Percentiles rank a stretch among this genome's conserved stretches.
These are phyloP conservation scores for Aspergillus nanangensis DNA, from an alignment of 495 filamentous ascomycete genomes.

Conservation along the genomic window DNA sequence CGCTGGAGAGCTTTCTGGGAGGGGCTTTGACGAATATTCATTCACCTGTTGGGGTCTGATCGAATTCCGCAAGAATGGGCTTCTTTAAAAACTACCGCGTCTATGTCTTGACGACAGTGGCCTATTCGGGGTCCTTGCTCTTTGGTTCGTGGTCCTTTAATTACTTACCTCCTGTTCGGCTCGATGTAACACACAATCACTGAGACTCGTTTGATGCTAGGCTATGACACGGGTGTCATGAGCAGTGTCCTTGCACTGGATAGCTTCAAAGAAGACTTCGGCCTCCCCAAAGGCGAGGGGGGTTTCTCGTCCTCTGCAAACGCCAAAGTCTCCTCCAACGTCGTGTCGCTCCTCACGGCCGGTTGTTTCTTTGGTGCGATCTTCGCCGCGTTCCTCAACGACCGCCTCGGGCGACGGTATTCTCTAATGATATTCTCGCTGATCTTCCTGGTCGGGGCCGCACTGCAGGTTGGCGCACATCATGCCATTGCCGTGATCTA, in stretches of 20 bases:
- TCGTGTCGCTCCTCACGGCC: slow-evolving; percentile 59
- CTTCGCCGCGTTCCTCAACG: slow-evolving; percentile 52
- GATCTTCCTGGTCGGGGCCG: slow-evolving; percentile 62
- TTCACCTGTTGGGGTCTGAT: not conserved
- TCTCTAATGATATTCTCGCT: slow-evolving; percentile 50
- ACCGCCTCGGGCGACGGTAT: slow-evolving; percentile 55
- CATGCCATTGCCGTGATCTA: slow-evolving; percentile 33
- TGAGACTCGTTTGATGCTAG: slow-evolving; percentile 11
- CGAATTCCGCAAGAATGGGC: slow-evolving; percentile 7
- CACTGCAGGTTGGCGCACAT: slow-evolving; percentile 50
- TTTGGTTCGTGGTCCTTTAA: slow-evolving; percentile 34
- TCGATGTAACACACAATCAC: not conserved
- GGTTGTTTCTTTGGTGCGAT: slow-evolving; percentile 67
- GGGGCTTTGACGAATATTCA: not conserved
- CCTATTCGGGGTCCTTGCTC: slow-evolving; percentile 49
- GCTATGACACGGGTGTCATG: slow-evolving; percentile 58
- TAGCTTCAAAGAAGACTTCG: slow-evolving; percentile 54
- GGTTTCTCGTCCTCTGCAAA: slow-evolving; percentile 33
- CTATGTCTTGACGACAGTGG: slow-evolving; percentile 50
- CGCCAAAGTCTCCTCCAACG: slow-evolving; percentile 47
- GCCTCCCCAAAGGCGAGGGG: slow-evolving; percentile 25
- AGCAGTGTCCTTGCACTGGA: slow-evolving; percentile 50
- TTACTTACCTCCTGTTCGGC: not conserved
- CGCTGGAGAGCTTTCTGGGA: not conserved
- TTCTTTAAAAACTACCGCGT: slow-evolving; percentile 51